Evolutionary conservation across 164 flowering plant species (phyloP).

Genomic region (Stephania japonica): DNA sequence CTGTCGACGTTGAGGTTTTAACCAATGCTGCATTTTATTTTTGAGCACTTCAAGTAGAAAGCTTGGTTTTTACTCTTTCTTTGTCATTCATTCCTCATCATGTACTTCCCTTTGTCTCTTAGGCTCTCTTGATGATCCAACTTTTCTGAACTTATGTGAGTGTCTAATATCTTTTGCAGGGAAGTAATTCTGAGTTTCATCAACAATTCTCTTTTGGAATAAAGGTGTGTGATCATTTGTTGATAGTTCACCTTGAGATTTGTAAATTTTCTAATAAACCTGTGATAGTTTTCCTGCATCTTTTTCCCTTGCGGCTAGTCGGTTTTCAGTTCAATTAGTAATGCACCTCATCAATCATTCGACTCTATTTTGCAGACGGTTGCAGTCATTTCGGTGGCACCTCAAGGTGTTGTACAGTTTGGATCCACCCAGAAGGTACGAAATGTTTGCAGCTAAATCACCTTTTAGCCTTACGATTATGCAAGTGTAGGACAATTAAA

Average conservation of each 20-base stretch:
- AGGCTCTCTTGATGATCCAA: no score
- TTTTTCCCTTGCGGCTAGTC: not conserved
- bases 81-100: not conserved
- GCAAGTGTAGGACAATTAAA: no score
- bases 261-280: not conserved
- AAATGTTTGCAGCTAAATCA: not conserved
- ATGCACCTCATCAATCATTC: slow-evolving; percentile 6
- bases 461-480: not conserved
- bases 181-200: slow-evolving; percentile 45
- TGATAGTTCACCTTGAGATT: not conserved
- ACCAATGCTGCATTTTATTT: not conserved
- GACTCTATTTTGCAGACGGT: slow-evolving; percentile 59
- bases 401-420: slow-evolving; percentile 63
- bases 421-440: slow-evolving; percentile 79
- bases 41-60: not conserved
- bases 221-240: slow-evolving; percentile 40
- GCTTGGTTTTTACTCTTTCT: not conserved
- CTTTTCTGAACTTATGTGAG: not conserved
- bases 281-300: not conserved
- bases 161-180: slow-evolving; percentile 13
- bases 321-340: slow-evolving; percentile 7
- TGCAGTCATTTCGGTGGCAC: slow-evolving; percentile 54
- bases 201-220: slow-evolving; percentile 56
- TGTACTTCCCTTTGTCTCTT: not conserved
- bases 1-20: not conserved